Conservation (phyloP, 352 stramenopile genomes). For the Hyaloperonospora arabidopsidis region DNA sequence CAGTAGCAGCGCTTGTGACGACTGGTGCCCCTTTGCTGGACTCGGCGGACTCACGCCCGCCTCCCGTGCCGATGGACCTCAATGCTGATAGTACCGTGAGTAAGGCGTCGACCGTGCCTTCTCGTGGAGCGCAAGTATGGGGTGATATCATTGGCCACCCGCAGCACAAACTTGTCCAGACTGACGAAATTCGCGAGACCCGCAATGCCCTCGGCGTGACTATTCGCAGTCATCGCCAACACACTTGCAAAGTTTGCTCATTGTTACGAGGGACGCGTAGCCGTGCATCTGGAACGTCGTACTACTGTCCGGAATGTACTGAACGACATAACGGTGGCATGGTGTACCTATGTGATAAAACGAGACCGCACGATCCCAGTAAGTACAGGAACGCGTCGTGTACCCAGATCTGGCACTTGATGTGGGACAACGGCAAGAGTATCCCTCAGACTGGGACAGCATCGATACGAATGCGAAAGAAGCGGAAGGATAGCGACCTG, state of each 20-base stretch:
- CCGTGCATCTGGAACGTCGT: conserved; percentile 21
- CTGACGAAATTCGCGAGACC: conserved; percentile 22
- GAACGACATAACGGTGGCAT: conserved; percentile 18
- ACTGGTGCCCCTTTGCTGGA: no score
- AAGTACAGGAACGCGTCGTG: conserved; percentile 23
- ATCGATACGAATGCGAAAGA: conserved; percentile 27
- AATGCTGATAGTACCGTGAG: background rate
- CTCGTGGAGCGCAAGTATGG: conserved; percentile 21
- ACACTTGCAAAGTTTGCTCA: conserved; percentile 32
- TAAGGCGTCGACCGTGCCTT: background rate
- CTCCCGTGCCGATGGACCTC: no score
- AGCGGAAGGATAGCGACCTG: conserved; percentile 3
- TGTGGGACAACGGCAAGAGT: conserved; percentile 23
- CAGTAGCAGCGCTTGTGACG: background rate
- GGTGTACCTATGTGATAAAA: conserved; percentile 28
- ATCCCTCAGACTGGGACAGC: conserved; percentile 17
- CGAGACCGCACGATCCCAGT: conserved; percentile 15
- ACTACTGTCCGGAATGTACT: conserved; percentile 25
- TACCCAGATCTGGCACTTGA: conserved; percentile 32
- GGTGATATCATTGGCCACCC: conserved; percentile 20
- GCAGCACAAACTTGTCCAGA: conserved; percentile 23
- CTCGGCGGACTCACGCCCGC: no score
- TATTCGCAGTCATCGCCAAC: conserved; percentile 24
- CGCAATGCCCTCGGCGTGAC: conserved; percentile 11
- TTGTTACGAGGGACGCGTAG: conserved; percentile 21